A percentile compares a stretch with the other conserved stretches of the same genome.
Evolutionary conservation across 805 yeast genomes (phyloP).

Genomic region (Wickerhamomyces chaumierensis): DNA sequence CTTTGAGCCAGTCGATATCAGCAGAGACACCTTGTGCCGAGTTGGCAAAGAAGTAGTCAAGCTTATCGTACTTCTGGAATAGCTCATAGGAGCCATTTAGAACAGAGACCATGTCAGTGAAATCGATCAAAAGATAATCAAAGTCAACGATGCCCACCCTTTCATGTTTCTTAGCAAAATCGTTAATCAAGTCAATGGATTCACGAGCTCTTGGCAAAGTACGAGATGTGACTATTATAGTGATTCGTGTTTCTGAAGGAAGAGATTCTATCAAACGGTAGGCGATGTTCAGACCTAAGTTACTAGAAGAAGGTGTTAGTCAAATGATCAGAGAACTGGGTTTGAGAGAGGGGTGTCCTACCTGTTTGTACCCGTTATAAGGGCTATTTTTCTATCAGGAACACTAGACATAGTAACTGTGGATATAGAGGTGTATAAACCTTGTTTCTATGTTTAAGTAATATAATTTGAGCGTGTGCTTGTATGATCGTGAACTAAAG

Average conservation of each 20-base stretch:
- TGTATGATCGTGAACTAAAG: too few species aligned
- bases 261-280: conserved; percentile 58
- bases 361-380: conserved; percentile 34
- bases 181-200: conserved; percentile 48
- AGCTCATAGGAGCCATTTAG: conserved; percentile 66
- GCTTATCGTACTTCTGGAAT: conserved; percentile 44
- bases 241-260: conserved; percentile 43
- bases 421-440: too few species aligned
- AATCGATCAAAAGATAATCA: conserved; percentile 85
- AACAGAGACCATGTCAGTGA: conserved; percentile 80
- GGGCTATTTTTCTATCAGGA: conserved; percentile 25
- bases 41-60: conserved; percentile 76
- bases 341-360: conserved; percentile 5
- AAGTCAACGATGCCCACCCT: conserved; percentile 59
- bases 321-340: background rate
- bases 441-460: too few species aligned
- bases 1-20: conserved; percentile 82
- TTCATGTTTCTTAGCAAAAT: conserved; percentile 26
- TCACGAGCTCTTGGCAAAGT: conserved; percentile 78
- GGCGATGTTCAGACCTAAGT: conserved; percentile 80
- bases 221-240: conserved; percentile 82
- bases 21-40: conserved; percentile 84
- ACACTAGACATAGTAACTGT: background rate
- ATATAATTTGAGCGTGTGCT: too few species aligned
- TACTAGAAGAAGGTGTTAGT: conserved; percentile 24